phyloP scores from a whole-genome alignment of 192 early-diverging fungal species.

The Coemansia erecta region DNA sequence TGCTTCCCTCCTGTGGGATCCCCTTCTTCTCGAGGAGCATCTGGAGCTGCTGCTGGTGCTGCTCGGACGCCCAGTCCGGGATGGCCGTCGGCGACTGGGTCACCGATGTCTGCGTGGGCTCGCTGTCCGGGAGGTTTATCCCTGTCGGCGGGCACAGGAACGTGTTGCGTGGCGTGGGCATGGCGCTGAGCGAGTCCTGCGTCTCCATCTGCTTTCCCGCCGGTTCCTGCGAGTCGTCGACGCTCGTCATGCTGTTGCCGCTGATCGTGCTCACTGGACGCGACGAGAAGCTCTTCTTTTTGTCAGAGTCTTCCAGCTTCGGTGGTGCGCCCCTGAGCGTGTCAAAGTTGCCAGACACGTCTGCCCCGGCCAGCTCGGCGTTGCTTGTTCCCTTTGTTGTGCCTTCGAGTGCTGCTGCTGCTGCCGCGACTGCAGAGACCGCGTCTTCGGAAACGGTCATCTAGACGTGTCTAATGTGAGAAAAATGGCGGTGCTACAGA shows the following conservation, averaged over 20 bases:
- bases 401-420: not conserved
- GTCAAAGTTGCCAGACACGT: slow-evolving; percentile 15
- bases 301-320: slow-evolving; percentile 16
- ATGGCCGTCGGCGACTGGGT: not conserved
- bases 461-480: no score
- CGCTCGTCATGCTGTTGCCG: slow-evolving; percentile 42
- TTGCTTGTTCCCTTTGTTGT: not conserved
- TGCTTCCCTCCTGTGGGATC: not conserved
- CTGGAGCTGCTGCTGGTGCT: slow-evolving; percentile 45
- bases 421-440: not conserved
- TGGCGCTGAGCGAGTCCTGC: slow-evolving; percentile 46
- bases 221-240: slow-evolving; percentile 15
- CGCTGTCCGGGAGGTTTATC: slow-evolving; percentile 29
- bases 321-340: slow-evolving; percentile 5
- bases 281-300: slow-evolving; percentile 26
- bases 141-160: slow-evolving; percentile 49
- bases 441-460: no score
- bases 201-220: slow-evolving; percentile 25
- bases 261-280: slow-evolving; percentile 49
- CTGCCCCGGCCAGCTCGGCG: not conserved
- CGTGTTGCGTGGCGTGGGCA: slow-evolving; percentile 52
- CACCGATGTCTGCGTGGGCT: not conserved
- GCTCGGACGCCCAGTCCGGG: slow-evolving; percentile 31
- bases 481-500: no score
- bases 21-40: slow-evolving; percentile 35